Conservation (phyloP, 2,329 filamentous ascomycete genomes). For the Leptographium radiaticola region DNA sequence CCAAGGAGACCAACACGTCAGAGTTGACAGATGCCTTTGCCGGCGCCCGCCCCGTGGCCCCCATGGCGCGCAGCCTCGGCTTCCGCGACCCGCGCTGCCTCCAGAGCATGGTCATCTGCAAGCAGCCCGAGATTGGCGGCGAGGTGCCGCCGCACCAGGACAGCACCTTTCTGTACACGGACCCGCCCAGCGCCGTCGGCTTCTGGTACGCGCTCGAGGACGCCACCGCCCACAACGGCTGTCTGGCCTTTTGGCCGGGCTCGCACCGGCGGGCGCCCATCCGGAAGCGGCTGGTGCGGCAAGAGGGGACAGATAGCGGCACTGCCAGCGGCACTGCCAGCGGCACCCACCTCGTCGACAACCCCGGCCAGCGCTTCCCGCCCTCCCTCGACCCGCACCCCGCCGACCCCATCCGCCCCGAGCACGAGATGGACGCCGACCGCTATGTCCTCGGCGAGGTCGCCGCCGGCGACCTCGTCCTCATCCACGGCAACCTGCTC, state of each 20-base stretch:
- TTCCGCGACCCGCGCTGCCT: slow-evolving; percentile 65
- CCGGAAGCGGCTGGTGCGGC: slow-evolving; percentile 61
- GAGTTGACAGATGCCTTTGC: slow-evolving; percentile 23
- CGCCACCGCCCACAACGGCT: slow-evolving; percentile 74
- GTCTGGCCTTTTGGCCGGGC: slow-evolving; percentile 72
- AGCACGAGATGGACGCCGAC: slow-evolving; percentile 27
- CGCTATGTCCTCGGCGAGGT: slow-evolving; percentile 74
- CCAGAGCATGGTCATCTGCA: slow-evolving; percentile 98
- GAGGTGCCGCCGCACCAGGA: slow-evolving; percentile 88
- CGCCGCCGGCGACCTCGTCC: slow-evolving; percentile 75
- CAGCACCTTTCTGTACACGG: slow-evolving; percentile 81
- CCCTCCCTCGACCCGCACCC: slow-evolving; percentile 25
- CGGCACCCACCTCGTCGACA: slow-evolving; percentile 60
- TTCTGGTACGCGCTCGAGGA: slow-evolving; percentile 98
- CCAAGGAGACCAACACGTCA: too few relatives aligned
- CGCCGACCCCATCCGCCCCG: slow-evolving; percentile 5
- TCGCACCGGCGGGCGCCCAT: slow-evolving; percentile 63
- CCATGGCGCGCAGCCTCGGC: slow-evolving; percentile 57
- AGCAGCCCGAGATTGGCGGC: slow-evolving; percentile 91
- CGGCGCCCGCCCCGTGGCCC: slow-evolving; percentile 32
- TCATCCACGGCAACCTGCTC: slow-evolving; percentile 91
- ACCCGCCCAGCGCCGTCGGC: slow-evolving; percentile 77
- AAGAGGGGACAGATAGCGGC: too few relatives aligned
- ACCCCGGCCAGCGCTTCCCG: slow-evolving; percentile 53
- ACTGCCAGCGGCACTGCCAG: slow-evolving; percentile 23